These are phyloP conservation scores for Herpetomonas tarakana DNA, from an alignment of 208 protist genomes.

Conservation along the genomic window DNA sequence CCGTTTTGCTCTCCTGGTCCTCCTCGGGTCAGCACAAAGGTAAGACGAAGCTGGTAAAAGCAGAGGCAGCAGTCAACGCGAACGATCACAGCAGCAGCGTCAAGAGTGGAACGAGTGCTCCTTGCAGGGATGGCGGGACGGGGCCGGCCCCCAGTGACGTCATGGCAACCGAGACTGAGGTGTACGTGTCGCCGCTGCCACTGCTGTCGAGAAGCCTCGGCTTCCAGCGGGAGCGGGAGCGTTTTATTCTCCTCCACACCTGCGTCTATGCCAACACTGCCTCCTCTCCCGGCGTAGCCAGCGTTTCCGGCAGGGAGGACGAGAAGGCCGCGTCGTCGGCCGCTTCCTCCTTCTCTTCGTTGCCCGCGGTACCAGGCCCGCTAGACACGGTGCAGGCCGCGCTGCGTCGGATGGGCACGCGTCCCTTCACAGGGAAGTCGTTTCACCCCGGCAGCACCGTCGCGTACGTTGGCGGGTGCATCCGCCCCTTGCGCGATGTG, in stretches of 20 bases:
- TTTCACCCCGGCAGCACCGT: slow-evolving; percentile 77
- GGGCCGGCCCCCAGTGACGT: too few species aligned
- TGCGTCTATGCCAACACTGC: not conserved
- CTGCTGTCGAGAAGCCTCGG: slow-evolving; percentile 6
- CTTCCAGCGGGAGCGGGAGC: slow-evolving; percentile 23
- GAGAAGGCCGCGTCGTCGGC: not conserved
- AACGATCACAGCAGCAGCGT: too few species aligned
- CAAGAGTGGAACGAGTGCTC: too few species aligned
- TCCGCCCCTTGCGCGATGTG: slow-evolving; percentile 22
- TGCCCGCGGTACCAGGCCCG: not conserved
- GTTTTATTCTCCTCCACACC: slow-evolving; percentile 21
- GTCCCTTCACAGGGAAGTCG: slow-evolving; percentile 65
- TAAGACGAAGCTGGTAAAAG: too few species aligned
- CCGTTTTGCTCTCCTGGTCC: not conserved
- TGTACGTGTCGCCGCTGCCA: not conserved
- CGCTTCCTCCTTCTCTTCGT: slow-evolving; percentile 9
- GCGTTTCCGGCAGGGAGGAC: not conserved
- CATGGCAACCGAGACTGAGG: not conserved
- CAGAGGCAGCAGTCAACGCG: too few species aligned
- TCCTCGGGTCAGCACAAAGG: too few species aligned
- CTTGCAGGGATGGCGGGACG: too few species aligned
- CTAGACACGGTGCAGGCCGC: slow-evolving; percentile 15
- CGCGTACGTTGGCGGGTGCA: slow-evolving; percentile 64
- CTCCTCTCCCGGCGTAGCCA: not conserved
- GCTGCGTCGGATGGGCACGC: slow-evolving; percentile 42